Base-by-base conservation (phyloP, 306 rosid genomes). In the Comarum palustre region DNA sequence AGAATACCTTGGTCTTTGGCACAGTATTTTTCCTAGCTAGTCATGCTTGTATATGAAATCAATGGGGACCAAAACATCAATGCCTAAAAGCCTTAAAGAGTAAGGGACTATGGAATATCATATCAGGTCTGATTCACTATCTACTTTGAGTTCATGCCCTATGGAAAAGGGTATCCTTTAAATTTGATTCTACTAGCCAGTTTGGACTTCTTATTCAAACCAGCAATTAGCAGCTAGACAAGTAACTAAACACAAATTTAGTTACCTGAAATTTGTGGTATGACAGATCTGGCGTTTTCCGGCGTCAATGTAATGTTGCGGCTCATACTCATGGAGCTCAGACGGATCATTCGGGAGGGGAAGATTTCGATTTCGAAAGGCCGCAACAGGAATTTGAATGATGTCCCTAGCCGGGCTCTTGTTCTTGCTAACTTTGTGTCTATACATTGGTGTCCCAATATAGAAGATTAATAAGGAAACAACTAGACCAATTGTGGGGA, bases 181-280 rank as follows among this genome's bases (percentile, higher is more conserved):
- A 25, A 71, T 4, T n/a, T 5, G 5, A 71, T 20, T 16, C 34
- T 36, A 20, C 22, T 12, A 4, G 34, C 34, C 15, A 48, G 24
- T 47, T 45, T 17, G 9, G 1, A 46, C 46, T 22, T 22, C 17
- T 1, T 9, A 29, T 27, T 27, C 50, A 46, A 67, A 27, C 50
- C 41, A 8, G 59, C 1, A 29, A 48, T 48, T 17, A 48, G 54
- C 17, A 48, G 22, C 10, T 16, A 48, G 54, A 16, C 19, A 48
- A 17, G 8, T 16, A 48, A 48, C 8, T 48, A 17, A 68, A n/a
- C 22, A 50, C 54, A n/a, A 52, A 20, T n/a, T 8, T 60, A n/a
- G 24, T 22, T 78, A 88, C 96, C 94, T 86, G 85, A 88, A 88
- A 76, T 43, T 75, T 22, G 87, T 74, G 52, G 90, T 82, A 75